phyloP scores from a whole-genome alignment of 139 green algal genomes.

The Bryopsis sp. region DNA sequence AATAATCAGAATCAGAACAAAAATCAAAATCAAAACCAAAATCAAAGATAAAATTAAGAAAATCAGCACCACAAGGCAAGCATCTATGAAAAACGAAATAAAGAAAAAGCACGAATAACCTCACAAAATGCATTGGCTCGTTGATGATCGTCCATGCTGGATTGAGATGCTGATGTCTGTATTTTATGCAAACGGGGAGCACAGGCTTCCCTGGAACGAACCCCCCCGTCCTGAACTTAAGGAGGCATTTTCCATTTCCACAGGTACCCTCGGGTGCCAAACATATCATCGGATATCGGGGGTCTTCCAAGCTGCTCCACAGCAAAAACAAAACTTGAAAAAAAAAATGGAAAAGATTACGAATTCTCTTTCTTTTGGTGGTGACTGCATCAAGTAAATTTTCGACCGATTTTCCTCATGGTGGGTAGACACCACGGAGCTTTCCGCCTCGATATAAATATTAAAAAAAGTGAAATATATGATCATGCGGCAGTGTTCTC shows the following conservation, averaged over 20 bases:
- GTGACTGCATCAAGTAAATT: too few relatives aligned
- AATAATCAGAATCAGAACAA: too few relatives aligned
- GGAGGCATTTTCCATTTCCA: constrained; percentile 64
- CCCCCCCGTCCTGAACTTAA: constrained; percentile 78
- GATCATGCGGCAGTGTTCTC: too few relatives aligned
- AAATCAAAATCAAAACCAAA: too few relatives aligned
- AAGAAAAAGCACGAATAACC: neutral
- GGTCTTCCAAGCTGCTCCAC: constrained; percentile 22
- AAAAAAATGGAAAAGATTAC: neutral
- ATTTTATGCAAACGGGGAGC: constrained; percentile 61
- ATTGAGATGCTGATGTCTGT: constrained; percentile 28
- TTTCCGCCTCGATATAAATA: too few relatives aligned
- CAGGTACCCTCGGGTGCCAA: constrained; percentile 65
- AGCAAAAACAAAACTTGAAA: too few relatives aligned
- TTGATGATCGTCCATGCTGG: constrained; percentile 33
- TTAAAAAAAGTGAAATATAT: too few relatives aligned
- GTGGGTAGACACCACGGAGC: too few relatives aligned
- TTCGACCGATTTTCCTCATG: too few relatives aligned
- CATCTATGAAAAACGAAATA: too few relatives aligned
- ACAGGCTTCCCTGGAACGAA: constrained; percentile 69
- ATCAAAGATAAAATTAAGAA: too few relatives aligned
- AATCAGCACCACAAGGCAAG: too few relatives aligned
- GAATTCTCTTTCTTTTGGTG: neutral
- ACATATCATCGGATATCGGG: constrained; percentile 21
- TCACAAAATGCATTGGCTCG: constrained; percentile 20